Evolutionary conservation across 192 early-diverging fungal genomes (phyloP).

Genomic region (Linnemannia exigua): DNA sequence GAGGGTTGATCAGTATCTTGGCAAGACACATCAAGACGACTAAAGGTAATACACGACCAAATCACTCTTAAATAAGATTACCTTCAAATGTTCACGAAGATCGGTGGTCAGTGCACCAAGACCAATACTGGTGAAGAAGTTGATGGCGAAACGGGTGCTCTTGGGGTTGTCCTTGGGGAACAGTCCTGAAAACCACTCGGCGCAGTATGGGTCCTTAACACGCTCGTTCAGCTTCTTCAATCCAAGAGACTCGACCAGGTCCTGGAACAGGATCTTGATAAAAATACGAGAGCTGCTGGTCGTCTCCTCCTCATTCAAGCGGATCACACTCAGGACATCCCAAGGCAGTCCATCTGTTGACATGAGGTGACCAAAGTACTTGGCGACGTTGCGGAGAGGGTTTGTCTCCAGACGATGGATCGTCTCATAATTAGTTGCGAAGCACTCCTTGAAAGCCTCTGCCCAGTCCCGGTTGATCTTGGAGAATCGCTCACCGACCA

Average conservation of each 20-base stretch:
- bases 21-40: not conserved
- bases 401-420: conserved; percentile 96
- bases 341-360: conserved; percentile 88
- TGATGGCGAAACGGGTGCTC: conserved; percentile 96
- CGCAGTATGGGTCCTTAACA: conserved; percentile 76
- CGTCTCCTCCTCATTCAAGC: conserved; percentile 95
- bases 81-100: conserved; percentile 88
- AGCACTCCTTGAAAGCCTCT: conserved; percentile 81
- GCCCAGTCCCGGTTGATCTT: conserved; percentile 86
- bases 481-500: conserved; percentile 95
- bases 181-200: conserved; percentile 85
- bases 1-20: not conserved
- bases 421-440: conserved; percentile 88
- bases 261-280: conserved; percentile 95
- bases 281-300: conserved; percentile 98
- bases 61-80: conserved; percentile 7
- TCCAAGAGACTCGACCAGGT: conserved; percentile 87
- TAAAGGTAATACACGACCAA: conserved; percentile 10
- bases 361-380: conserved; percentile 92
- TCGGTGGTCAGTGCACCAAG: conserved; percentile 94
- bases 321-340: conserved; percentile 83
- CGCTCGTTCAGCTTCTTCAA: conserved; percentile 81
- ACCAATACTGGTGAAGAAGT: conserved; percentile 96
- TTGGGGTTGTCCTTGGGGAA: conserved; percentile 93
- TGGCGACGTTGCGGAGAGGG: conserved; percentile 91